Conservation (phyloP, 306 rosid species). For the Sindora glabra region DNA sequence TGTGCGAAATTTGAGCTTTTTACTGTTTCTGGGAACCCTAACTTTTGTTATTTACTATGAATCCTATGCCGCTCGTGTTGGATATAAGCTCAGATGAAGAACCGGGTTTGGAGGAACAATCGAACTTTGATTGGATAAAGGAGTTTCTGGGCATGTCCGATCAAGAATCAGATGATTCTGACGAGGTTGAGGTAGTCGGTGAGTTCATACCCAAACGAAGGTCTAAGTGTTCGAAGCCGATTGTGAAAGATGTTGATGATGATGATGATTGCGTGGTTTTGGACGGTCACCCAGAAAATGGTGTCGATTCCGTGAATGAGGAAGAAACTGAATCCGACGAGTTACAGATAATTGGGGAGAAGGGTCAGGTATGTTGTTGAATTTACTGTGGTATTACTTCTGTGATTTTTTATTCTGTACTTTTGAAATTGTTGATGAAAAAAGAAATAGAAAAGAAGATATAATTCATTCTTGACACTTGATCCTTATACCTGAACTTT, state of each 20-base stretch:
- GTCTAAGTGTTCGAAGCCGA: constrained; percentile 28
- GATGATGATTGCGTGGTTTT: constrained; percentile 67
- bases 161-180: constrained; percentile 27
- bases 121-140: constrained; percentile 35
- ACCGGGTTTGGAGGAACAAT: background rate
- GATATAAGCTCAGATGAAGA: constrained; percentile 92
- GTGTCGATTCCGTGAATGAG: constrained; percentile 25
- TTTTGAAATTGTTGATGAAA: background rate
- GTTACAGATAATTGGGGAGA: constrained; percentile 61
- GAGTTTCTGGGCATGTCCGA: constrained; percentile 29
- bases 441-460: background rate
- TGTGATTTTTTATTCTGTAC: background rate
- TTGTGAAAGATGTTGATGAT: constrained; percentile 27
- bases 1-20: background rate
- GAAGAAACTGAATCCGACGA: constrained; percentile 44
- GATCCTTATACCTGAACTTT: background rate
- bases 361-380: constrained; percentile 53
- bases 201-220: constrained; percentile 31
- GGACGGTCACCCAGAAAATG: constrained; percentile 63
- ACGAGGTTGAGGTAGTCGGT: constrained; percentile 38
- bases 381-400: background rate
- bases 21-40: constrained; percentile 12
- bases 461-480: background rate
- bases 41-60: constrained; percentile 4
- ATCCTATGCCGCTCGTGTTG: constrained; percentile 26